phyloP scores from a whole-genome alignment of 306 rosid genomes.

The Pyrus bretschneideri region DNA sequence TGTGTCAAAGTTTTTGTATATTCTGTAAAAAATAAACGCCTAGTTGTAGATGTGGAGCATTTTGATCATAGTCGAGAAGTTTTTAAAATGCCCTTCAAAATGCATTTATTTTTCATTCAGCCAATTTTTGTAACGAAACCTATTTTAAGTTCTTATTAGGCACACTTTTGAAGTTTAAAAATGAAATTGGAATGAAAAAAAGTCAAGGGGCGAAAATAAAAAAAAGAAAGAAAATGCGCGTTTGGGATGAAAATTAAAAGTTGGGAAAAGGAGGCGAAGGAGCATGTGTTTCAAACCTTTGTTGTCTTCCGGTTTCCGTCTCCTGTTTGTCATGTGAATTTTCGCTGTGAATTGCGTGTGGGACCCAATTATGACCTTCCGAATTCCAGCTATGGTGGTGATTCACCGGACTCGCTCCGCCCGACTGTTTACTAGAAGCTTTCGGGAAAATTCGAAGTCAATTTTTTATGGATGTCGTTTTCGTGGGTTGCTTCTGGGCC shows the following conservation, averaged over 20 bases:
- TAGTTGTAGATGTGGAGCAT: no score
- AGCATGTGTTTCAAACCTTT: neutral
- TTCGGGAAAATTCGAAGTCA: neutral
- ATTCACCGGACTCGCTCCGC: neutral
- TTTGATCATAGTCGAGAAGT: no score
- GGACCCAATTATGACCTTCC: constrained; percentile 10
- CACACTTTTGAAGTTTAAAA: no score
- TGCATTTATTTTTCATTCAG: accelerated
- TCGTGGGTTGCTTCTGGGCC: neutral
- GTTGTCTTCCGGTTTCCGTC: neutral
- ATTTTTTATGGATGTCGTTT: neutral
- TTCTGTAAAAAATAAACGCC: no score
- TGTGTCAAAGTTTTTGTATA: no score
- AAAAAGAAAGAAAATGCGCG: constrained; percentile 11
- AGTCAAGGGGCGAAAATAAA: neutral
- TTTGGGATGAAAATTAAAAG: neutral
- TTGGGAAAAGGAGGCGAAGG: neutral
- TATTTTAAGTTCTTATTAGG: no score
- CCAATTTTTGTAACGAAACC: no score
- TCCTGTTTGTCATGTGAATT: constrained; percentile 1
- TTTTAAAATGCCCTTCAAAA: no score
- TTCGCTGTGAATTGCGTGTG: constrained; percentile 33
- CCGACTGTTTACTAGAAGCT: neutral
- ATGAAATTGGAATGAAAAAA: no score
- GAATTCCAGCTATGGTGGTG: neutral